phyloP scores from a whole-genome alignment of 2,329 filamentous ascomycete species.

The Fusarium floridanum region DNA sequence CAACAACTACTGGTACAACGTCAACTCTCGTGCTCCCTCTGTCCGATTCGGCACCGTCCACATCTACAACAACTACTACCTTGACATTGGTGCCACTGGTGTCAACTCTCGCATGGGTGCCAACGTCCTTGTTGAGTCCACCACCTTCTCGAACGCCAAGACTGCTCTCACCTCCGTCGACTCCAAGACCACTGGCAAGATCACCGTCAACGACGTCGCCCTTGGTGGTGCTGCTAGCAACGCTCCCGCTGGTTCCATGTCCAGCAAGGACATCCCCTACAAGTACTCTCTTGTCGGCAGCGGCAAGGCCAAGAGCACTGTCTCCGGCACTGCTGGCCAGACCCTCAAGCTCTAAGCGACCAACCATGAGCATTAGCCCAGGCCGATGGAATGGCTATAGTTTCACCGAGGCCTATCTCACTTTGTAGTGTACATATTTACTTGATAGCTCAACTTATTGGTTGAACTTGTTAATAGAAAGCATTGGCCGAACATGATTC shows the following conservation, averaged over 20 bases:
- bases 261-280: slow-evolving; percentile 66
- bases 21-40: slow-evolving; percentile 73
- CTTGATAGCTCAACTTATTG: background rate
- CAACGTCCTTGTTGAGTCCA: slow-evolving; percentile 71
- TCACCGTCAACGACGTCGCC: slow-evolving; percentile 56
- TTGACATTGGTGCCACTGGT: slow-evolving; percentile 56
- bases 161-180: slow-evolving; percentile 55
- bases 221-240: slow-evolving; percentile 54
- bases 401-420: background rate
- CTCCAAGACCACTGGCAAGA: slow-evolving; percentile 57
- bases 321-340: slow-evolving; percentile 56
- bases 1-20: slow-evolving; percentile 75
- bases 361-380: background rate
- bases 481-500: slow-evolving; percentile 1
- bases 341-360: slow-evolving; percentile 51
- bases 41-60: slow-evolving; percentile 76
- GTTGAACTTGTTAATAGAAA: slow-evolving; percentile 5
- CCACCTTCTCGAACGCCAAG: slow-evolving; percentile 60
- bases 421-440: slow-evolving; percentile 30
- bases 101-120: slow-evolving; percentile 70
- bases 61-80: slow-evolving; percentile 67
- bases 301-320: slow-evolving; percentile 58
- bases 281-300: slow-evolving; percentile 60
- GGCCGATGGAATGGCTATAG: background rate
- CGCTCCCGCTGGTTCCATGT: slow-evolving; percentile 65